phyloP scores from a whole-genome alignment of 257 asterid genomes.

The Capsicum chinense region DNA sequence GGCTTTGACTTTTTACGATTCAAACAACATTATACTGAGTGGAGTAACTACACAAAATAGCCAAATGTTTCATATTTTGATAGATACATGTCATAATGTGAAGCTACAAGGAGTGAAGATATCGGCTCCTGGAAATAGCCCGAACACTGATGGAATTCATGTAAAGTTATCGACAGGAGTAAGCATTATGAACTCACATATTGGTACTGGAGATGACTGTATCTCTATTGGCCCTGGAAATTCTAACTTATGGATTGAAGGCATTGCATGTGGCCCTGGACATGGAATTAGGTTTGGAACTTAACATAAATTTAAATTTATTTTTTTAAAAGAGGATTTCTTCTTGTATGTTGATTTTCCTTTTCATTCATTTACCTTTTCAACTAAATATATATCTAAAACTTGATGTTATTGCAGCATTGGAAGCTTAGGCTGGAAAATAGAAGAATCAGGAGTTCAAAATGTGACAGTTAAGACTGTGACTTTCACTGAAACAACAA shows the following conservation, averaged over 20 bases:
- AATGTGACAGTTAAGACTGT: constrained; percentile 26
- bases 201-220: constrained; percentile 36
- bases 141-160: constrained; percentile 44
- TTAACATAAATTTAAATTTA: neutral
- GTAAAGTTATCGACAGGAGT: constrained; percentile 35
- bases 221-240: neutral
- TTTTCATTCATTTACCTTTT: neutral
- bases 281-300: constrained; percentile 42
- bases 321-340: neutral
- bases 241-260: constrained; percentile 33
- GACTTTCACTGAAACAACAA: constrained; percentile 7
- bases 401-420: neutral
- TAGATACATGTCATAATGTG: constrained; percentile 35
- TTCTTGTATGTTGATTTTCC: too few relatives aligned
- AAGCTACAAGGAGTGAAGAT: constrained; percentile 5
- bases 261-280: constrained; percentile 41
- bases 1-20: constrained; percentile 38
- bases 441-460: constrained; percentile 27
- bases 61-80: constrained; percentile 36
- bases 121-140: constrained; percentile 36
- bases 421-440: constrained; percentile 1
- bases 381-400: neutral
- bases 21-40: constrained; percentile 2
- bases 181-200: constrained; percentile 32
- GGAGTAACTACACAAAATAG: constrained; percentile 41